These are phyloP conservation scores for Colletotrichum sp. DNA, from an alignment of 2,329 filamentous ascomycete genomes.

Conservation along the genomic window DNA sequence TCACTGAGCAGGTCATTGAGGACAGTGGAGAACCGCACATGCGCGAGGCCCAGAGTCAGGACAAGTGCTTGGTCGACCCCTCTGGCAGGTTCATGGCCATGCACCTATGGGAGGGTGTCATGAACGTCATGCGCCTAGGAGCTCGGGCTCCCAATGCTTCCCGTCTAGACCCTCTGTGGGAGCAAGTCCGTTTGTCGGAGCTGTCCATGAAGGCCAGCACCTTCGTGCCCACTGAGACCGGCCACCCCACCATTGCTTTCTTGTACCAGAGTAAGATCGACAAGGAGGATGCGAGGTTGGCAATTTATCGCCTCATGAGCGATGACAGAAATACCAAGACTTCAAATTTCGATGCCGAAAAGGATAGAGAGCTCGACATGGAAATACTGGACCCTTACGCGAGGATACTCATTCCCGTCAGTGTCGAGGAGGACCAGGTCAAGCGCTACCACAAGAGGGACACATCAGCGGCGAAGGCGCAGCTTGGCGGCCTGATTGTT, in stretches of 20 bases:
- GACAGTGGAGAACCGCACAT: conserved; percentile 64
- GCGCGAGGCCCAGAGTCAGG: conserved; percentile 81
- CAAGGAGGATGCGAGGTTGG: conserved; percentile 57
- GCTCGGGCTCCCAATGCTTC: conserved; percentile 48
- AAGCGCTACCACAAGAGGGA: conserved; percentile 67
- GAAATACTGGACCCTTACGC: conserved; percentile 61
- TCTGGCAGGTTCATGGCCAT: conserved; percentile 66
- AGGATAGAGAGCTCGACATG: conserved; percentile 60
- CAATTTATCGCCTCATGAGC: conserved; percentile 62
- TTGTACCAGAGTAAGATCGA: conserved; percentile 61
- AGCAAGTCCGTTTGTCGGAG: conserved; percentile 62
- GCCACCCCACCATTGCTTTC: conserved; percentile 62
- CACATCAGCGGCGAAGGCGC: conserved; percentile 55
- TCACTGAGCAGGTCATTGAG: conserved; percentile 55
- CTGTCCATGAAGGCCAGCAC: conserved; percentile 64
- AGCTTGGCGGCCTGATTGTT: conserved; percentile 73
- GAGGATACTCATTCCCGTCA: conserved; percentile 67
- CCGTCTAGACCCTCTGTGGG: conserved; percentile 50
- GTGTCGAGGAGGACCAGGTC: conserved; percentile 55
- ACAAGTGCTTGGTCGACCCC: conserved; percentile 85
- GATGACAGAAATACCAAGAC: conserved; percentile 62
- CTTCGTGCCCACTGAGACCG: conserved; percentile 63
- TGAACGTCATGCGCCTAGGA: conserved; percentile 59
- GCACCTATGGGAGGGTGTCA: conserved; percentile 65
- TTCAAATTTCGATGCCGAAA: conserved; percentile 59